Conservation (phyloP, 1,139 yeast species). For the Nadsonia starkeyi-henricii region DNA sequence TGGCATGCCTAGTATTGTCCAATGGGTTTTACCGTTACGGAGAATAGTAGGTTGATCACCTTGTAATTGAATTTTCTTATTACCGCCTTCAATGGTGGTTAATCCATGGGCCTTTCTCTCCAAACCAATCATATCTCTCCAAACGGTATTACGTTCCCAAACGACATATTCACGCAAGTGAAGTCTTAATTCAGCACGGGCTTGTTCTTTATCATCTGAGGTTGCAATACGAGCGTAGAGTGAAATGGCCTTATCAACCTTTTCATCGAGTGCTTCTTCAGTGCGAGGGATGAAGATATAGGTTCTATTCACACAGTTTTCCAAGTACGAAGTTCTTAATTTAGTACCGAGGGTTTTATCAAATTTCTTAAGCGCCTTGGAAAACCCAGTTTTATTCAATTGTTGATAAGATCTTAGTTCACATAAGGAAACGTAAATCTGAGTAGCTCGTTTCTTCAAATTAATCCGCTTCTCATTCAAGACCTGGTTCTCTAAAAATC, state of each 20-base stretch:
- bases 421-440: constrained; percentile 57
- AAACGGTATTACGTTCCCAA: constrained; percentile 92
- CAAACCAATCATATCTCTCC: constrained; percentile 90
- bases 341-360: constrained; percentile 64
- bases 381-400: constrained; percentile 74
- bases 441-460: constrained; percentile 50
- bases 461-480: constrained; percentile 45
- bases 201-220: constrained; percentile 33
- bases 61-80: constrained; percentile 5
- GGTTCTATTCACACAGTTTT: constrained; percentile 18
- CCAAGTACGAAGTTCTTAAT: constrained; percentile 37
- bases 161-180: constrained; percentile 84
- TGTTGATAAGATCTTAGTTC: constrained; percentile 75
- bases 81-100: constrained; percentile 14
- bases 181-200: constrained; percentile 54
- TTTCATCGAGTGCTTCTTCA: constrained; percentile 31
- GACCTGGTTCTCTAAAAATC: background rate
- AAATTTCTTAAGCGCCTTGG: constrained; percentile 78
- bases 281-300: constrained; percentile 38
- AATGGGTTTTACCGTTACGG: constrained; percentile 6
- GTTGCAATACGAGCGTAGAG: constrained; percentile 35
- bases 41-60: constrained; percentile 9
- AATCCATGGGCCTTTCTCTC: constrained; percentile 50
- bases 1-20: constrained; percentile 10
- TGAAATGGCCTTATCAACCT: constrained; percentile 35